Evolutionary conservation across 768 basidiomycete genomes (phyloP).

Genomic region (Collybia sordida): DNA sequence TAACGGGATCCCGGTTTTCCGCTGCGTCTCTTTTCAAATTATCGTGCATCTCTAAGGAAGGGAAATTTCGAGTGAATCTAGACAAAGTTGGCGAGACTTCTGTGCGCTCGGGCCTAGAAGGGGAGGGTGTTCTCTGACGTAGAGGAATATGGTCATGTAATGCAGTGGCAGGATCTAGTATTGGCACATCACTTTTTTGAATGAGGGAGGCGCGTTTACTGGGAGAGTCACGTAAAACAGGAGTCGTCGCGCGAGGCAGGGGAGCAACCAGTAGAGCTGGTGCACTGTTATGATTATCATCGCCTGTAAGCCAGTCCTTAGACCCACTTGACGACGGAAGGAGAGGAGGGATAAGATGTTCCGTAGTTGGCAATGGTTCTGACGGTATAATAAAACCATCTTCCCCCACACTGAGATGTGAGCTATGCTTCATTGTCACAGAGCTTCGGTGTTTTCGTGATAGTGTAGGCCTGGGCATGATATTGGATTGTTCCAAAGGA

Average conservation of each 20-base stretch:
- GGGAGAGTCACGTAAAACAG: slow-evolving; percentile 67
- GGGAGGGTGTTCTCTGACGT: slow-evolving; percentile 11
- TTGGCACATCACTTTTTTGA: slow-evolving; percentile 41
- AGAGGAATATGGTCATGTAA: slow-evolving; percentile 32
- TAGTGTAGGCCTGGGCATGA: slow-evolving; percentile 37
- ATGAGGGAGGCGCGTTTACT: slow-evolving; percentile 72
- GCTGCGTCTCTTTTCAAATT: slow-evolving; percentile 21
- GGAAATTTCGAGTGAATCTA: slow-evolving; percentile 36
- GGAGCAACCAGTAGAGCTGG: slow-evolving; percentile 14
- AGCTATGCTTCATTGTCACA: slow-evolving; percentile 40
- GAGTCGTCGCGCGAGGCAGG: slow-evolving; percentile 28
- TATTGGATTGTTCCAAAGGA: neutral
- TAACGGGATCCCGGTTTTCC: slow-evolving; percentile 51
- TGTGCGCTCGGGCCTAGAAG: slow-evolving; percentile 9
- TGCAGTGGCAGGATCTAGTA: slow-evolving; percentile 36
- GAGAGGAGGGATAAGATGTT: neutral
- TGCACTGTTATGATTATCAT: slow-evolving; percentile 32
- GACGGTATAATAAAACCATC: neutral
- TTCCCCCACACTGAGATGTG: slow-evolving; percentile 7
- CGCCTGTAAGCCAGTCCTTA: slow-evolving; percentile 78
- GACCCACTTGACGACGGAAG: slow-evolving; percentile 2
- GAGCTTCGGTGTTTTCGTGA: slow-evolving; percentile 50
- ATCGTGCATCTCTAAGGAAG: slow-evolving; percentile 27
- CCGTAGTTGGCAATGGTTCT: neutral
- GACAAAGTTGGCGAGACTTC: slow-evolving; percentile 37